Evolutionary conservation across 371 early-diverging fungal genomes (phyloP), one percentile per base, ranked within the genome.

Genomic region (Apophysomyces variabilis): DNA sequence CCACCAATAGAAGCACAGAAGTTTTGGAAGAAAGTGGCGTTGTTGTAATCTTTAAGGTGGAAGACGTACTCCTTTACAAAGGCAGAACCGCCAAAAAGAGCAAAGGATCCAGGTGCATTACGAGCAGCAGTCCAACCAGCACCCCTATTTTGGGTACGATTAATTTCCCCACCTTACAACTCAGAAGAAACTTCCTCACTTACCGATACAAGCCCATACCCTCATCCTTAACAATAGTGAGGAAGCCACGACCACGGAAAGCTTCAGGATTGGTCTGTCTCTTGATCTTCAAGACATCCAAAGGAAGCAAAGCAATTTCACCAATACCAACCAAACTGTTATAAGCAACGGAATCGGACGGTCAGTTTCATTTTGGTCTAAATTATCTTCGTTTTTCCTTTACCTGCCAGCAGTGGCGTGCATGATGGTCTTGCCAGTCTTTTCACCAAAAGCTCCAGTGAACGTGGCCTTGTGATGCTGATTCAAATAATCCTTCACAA

Each of bases 61-160:
- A 96, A 97, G 46, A 93, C 59, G 84, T 92, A 92, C 76, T 97
- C 97, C 88, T 98, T 98, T 57, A 94, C 93, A 64, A 95, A 79
- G 5, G 98, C 97, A 41, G 95, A 93, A 12, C 95, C 98, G 70
- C 99, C 99, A 76, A 98, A 83, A 67, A 98, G 85, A 32, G 99
- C 97, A 77, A 98, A 98, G 16, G 96, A 96, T 38, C 99, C 99
- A 37, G 98, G 98, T 0, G 99, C 98, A 72, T 98, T 98, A 67
- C 99, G 92, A 57, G 95, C 93, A 56, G 96, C 95, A n/a, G 99
- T 98, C 99, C 99, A 98, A 47, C 93, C 88, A 57, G 96, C 97
- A 58, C 99, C 99, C 67, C 94, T 89, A 39, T 62, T 16, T 18
- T 38, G 32, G 35, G 38, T 36, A 36, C 0, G 41, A 41, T 18